Evolutionary conservation across 305 asterid genomes (phyloP), one percentile per base, ranked within the genome.

Genomic region (Fraxinus nigra): DNA sequence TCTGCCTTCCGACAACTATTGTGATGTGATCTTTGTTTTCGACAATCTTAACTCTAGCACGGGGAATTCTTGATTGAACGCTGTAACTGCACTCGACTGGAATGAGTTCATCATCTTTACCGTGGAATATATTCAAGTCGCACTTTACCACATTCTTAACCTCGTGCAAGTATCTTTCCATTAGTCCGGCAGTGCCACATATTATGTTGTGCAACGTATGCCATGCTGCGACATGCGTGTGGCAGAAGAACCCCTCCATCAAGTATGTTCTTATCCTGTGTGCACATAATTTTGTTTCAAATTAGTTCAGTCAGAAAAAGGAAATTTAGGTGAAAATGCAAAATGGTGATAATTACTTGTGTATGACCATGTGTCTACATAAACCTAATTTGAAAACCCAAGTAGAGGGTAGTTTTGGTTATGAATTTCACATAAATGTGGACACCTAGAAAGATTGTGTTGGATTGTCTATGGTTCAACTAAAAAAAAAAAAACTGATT

Each of bases 141-240:
- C 98, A 96, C 59, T 89, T 94, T 1, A 94, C 75, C 3, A 81
- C 82, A 30, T 88, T 90, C 72, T 85, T 84, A 3, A 96, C 89
- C 32, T 80, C 90, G 18, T 96, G 96, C 78, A 96, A 74, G 48
- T 94, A 93, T 2, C 86, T 89, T 82, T 96, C 98, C 4, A 96
- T 89, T 75, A 90, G 92, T 0, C 90, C 93, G 0, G 98, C 99
- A 0, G 97, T 91, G 0, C 99, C 99, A 14, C 95, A 94, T 1
- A 96, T 92, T 0, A 96, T 90, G 87, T 96, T 96, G 95, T 96
- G 99, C 1, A 96, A 90, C 0, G 99, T 96, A 24, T 94, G 99
- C 99, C 99, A 96, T 14, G 98, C 97, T 0, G 99, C 97, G 30
- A 91, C 93, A 85, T 96, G 99, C 3, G 99, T 94, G 89, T 96